Evolutionary conservation across 176 grass and related monocot species (phyloP), one percentile per base, ranked within the genome.

Genomic region (Hordeum marinum): DNA sequence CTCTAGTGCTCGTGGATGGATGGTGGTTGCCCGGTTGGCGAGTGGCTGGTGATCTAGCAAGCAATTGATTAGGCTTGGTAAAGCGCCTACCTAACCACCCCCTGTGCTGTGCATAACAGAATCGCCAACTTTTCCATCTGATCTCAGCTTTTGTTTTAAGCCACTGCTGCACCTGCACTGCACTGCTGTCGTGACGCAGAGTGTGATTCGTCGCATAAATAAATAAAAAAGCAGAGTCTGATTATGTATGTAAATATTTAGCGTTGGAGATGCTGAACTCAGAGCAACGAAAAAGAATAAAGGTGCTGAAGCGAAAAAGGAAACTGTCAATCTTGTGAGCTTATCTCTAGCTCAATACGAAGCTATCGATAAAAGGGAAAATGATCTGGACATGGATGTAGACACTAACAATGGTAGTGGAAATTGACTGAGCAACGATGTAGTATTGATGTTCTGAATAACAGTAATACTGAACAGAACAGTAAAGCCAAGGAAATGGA

Each of bases 11-110:
- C 79, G 87, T 15, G 88, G 69, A 42, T 9, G 11, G 34, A 7
- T 11, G 69, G 88, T 90, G 72, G 83, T 86, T 90, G 88, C 83
- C 32, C 41, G 63, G 83, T 71, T 90, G 65, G 79, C 42, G 23
- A 59, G 88, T 78, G 88, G 83, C 72, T 71, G 88, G 32, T 82
- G 64, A 86, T 63, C 54, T 43, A 4, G 39, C 39, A 20, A 24
- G 1, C 23, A 8, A 74, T 2, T 29, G 27, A 62, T 41, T 41
- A 52, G 27, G 6, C 20, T 63, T 45, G 26, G 27, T 66, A 88
- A 71, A 78, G 41, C 52, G 57, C 87, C 74, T 52, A 31, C 63
- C 78, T 26, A 60, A 67, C 68, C 67, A 25, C 11, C 83, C 18
- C 5, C 42, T 75, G 5, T 39, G 68, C 29, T 21, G 9, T 45